These are phyloP conservation scores for Lodderomyces parapsilosis DNA, from an alignment of 1,139 yeast genomes.

Conservation along the genomic window DNA sequence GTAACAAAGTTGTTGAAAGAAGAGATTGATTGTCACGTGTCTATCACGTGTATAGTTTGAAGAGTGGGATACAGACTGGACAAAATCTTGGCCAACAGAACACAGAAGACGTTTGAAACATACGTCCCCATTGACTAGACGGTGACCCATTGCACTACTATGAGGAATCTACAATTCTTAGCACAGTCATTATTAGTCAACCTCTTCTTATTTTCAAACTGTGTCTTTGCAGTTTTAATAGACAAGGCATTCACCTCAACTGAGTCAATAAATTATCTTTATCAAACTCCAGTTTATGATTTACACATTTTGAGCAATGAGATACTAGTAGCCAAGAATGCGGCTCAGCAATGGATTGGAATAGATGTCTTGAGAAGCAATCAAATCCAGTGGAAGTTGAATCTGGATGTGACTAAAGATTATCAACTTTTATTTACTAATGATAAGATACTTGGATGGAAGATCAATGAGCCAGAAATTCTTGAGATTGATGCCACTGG, in stretches of 20 bases:
- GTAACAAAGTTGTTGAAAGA: background rate
- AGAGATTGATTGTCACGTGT: no score
- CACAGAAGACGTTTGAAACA: no score
- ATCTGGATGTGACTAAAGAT: slow-evolving; percentile 5
- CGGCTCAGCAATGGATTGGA: slow-evolving; percentile 24
- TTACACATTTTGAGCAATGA: slow-evolving; percentile 10
- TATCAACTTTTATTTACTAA: slow-evolving; percentile 5
- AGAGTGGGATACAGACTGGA: no score
- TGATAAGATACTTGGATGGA: slow-evolving; percentile 9
- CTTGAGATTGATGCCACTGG: slow-evolving; percentile 12
- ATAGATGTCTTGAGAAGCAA: slow-evolving; percentile 15
- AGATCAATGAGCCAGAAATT: slow-evolving; percentile 5
- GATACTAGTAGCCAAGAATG: slow-evolving; percentile 26
- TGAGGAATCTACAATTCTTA: background rate
- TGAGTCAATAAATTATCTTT: slow-evolving; percentile 30
- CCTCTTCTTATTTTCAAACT: slow-evolving; percentile 2
- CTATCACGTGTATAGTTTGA: no score
- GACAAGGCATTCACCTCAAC: slow-evolving; percentile 37
- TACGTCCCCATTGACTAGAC: background rate
- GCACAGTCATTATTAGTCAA: background rate
- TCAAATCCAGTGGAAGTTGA: slow-evolving; percentile 18
- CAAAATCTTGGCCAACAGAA: no score
- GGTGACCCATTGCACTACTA: background rate
- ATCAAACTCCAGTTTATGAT: slow-evolving; percentile 17
- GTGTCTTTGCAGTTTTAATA: slow-evolving; percentile 20